Percentiles rank a stretch among this genome's conserved stretches.
Conservation (phyloP, 306 rosid species). For the Cicer judaicum region DNA sequence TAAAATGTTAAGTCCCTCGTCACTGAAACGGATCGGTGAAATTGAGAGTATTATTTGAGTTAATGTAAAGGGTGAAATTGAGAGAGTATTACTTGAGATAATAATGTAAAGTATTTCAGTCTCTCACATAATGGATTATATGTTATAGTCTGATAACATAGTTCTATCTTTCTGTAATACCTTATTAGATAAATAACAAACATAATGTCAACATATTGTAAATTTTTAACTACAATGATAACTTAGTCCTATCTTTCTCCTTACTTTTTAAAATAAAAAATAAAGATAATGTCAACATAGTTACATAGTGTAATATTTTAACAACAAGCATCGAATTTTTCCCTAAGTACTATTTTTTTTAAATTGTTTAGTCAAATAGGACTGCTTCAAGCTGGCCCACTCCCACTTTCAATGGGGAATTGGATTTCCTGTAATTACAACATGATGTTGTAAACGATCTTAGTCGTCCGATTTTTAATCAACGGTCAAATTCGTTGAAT, state of each 20-base stretch:
- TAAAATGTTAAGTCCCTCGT: no score
- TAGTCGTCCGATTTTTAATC: no score
- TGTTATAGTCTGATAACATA: neutral
- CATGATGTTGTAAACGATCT: no score
- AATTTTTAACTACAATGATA: no score
- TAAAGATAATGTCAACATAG: neutral
- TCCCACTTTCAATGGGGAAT: neutral
- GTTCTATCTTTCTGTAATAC: neutral
- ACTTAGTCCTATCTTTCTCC: neutral
- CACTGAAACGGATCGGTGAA: no score
- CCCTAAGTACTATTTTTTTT: neutral
- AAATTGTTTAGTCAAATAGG: neutral
- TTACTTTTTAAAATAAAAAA: neutral
- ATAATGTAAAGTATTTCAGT: neutral
- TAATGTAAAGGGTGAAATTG: neutral
- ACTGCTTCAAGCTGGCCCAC: neutral
- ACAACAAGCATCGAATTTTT: neutral
- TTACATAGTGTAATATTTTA: neutral
- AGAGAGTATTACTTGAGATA: neutral
- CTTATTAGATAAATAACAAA: neutral
- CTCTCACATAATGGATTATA: neutral
- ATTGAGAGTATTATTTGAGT: no score
- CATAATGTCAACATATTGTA: constrained; percentile 12
- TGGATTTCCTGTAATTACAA: no score
- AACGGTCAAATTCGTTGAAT: no score